phyloP scores from a whole-genome alignment of 192 early-diverging fungal genomes.

The Mortierella alpina region DNA sequence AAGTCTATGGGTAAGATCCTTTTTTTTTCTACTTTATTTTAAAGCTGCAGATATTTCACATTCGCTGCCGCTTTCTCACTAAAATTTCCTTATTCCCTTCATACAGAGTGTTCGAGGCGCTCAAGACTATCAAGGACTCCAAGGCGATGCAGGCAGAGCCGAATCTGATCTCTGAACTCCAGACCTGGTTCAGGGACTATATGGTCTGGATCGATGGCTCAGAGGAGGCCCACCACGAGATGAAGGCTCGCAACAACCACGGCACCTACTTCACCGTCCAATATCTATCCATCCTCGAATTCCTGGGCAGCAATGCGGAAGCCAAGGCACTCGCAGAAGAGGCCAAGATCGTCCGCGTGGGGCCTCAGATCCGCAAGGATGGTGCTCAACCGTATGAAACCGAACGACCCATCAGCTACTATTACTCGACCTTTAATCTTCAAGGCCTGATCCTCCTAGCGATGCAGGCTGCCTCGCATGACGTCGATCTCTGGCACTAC shows the following conservation, averaged over 20 bases:
- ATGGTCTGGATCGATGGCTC: slow-evolving; percentile 45
- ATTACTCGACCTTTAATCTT: slow-evolving; percentile 64
- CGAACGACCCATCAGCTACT: slow-evolving; percentile 58
- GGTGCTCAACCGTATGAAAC: slow-evolving; percentile 63
- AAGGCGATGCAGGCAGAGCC: slow-evolving; percentile 38
- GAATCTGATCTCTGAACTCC: slow-evolving; percentile 37
- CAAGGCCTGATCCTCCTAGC: slow-evolving; percentile 58
- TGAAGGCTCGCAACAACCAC: slow-evolving; percentile 59
- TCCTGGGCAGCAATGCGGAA: slow-evolving; percentile 54
- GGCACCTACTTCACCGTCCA: slow-evolving; percentile 70
- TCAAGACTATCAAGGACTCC: slow-evolving; percentile 44
- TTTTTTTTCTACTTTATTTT: background rate
- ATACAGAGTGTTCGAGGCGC: slow-evolving; percentile 53
- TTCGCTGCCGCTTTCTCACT: background rate
- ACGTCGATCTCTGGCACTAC: slow-evolving; percentile 56
- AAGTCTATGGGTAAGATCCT: slow-evolving; percentile 46
- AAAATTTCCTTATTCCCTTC: background rate
- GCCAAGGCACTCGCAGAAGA: slow-evolving; percentile 37
- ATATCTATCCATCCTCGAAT: slow-evolving; percentile 57
- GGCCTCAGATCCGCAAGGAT: slow-evolving; percentile 47
- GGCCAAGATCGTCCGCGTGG: slow-evolving; percentile 47
- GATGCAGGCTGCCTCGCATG: slow-evolving; percentile 44
- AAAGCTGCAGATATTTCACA: background rate
- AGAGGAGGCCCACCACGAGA: slow-evolving; percentile 47
- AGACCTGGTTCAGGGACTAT: slow-evolving; percentile 54